Evolutionary conservation across 1,139 yeast species (phyloP).

Genomic region (Eremothecium sinecaudum): DNA sequence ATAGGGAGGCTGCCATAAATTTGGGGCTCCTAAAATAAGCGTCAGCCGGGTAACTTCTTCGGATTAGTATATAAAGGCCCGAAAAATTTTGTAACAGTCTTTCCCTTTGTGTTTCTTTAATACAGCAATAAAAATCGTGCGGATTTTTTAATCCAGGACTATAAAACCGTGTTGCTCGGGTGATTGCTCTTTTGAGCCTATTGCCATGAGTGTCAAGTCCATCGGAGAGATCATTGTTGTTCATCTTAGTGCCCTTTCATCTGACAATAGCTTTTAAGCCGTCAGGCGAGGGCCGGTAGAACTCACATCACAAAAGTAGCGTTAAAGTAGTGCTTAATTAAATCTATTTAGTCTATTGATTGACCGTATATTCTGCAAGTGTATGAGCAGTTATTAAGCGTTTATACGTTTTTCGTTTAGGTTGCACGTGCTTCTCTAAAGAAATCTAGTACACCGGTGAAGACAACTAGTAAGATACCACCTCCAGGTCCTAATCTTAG

Average conservation of each 20-base stretch:
- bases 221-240: conserved; percentile 52
- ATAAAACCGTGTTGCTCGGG: conserved; percentile 56
- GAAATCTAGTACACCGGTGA: conserved; percentile 90
- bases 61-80: too few species aligned
- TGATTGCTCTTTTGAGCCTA: conserved; percentile 16
- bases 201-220: conserved; percentile 49
- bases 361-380: too few species aligned
- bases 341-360: too few species aligned
- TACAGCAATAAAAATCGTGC: conserved; percentile 37
- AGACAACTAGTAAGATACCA: conserved; percentile 91
- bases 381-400: too few species aligned
- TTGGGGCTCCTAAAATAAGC: too few species aligned
- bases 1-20: too few species aligned
- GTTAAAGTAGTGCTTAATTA: too few species aligned
- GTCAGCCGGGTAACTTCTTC: too few species aligned
- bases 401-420: too few species aligned
- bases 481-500: conserved; percentile 98
- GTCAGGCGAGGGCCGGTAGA: conserved; percentile 48
- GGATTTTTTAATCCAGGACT: conserved; percentile 54
- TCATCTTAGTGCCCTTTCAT: conserved; percentile 56
- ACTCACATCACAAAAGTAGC: conserved; percentile 46
- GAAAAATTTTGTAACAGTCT: too few species aligned
- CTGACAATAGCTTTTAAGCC: conserved; percentile 23
- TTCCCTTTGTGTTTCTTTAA: too few species aligned
- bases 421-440: conserved; percentile 42